Percentiles rank a stretch among this genome's conserved stretches.
These are phyloP conservation scores for Fusarium transvaalense DNA, from an alignment of 2,329 filamentous ascomycete species.

Conservation along the genomic window DNA sequence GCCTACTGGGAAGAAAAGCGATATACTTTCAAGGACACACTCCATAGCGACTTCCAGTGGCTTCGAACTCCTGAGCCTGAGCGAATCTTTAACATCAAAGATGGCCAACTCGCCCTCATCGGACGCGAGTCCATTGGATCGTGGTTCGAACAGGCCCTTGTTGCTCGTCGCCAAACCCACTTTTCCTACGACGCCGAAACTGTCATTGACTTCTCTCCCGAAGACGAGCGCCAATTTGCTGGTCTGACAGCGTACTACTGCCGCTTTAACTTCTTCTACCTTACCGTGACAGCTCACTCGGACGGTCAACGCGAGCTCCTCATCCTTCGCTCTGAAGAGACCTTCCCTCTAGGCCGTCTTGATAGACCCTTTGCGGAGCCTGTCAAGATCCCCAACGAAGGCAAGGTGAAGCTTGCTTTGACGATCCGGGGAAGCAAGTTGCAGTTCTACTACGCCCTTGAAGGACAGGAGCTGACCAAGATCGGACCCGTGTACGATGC, in stretches of 20 bases:
- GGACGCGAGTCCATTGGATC: slow-evolving; percentile 67
- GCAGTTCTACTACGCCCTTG: slow-evolving; percentile 69
- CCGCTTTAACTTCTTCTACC: slow-evolving; percentile 74
- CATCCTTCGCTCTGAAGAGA: slow-evolving; percentile 67
- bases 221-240: slow-evolving; percentile 71
- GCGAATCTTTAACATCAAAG: slow-evolving; percentile 61
- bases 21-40: slow-evolving; percentile 61
- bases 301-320: slow-evolving; percentile 70
- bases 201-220: slow-evolving; percentile 63
- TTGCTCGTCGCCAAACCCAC: slow-evolving; percentile 67
- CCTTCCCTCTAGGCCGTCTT: slow-evolving; percentile 66
- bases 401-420: slow-evolving; percentile 66
- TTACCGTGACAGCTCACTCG: slow-evolving; percentile 68
- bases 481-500: slow-evolving; percentile 70
- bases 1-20: slow-evolving; percentile 63
- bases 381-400: slow-evolving; percentile 64
- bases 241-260: slow-evolving; percentile 73
- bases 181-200: slow-evolving; percentile 73
- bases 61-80: slow-evolving; percentile 67
- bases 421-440: slow-evolving; percentile 63
- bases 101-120: slow-evolving; percentile 59
- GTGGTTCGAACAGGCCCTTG: slow-evolving; percentile 70
- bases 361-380: slow-evolving; percentile 57
- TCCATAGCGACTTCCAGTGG: slow-evolving; percentile 69
- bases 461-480: slow-evolving; percentile 58